phyloP scores from a whole-genome alignment of 306 rosid genomes.

The Mimosa pudica region DNA sequence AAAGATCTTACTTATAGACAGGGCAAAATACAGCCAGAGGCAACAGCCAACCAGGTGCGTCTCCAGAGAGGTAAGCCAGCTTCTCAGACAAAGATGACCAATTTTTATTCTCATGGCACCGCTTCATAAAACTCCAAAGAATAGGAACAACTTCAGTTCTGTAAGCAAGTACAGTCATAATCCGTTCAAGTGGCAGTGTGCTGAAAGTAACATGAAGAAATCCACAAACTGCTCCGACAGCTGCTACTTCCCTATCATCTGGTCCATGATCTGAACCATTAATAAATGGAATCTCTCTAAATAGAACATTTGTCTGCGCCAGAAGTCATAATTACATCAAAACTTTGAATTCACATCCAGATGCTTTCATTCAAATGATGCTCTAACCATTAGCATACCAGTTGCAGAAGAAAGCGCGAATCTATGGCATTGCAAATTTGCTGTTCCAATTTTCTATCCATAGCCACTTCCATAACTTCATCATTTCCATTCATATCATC shows the following conservation, averaged over 20 bases:
- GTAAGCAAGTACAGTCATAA: constrained; percentile 93
- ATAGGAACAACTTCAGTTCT: constrained; percentile 93
- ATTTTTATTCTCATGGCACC: constrained; percentile 82
- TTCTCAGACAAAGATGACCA: constrained; percentile 81
- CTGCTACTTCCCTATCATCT: constrained; percentile 76
- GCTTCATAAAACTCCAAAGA: constrained; percentile 93
- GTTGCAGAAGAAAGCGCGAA: constrained; percentile 81
- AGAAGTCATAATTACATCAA: constrained; percentile 32
- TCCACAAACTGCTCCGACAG: constrained; percentile 90
- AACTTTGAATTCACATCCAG: constrained; percentile 11
- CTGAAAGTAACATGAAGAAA: constrained; percentile 82
- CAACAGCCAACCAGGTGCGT: constrained; percentile 94
- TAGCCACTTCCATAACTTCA: constrained; percentile 56
- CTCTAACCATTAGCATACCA: constrained; percentile 52
- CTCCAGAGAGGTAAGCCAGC: constrained; percentile 75
- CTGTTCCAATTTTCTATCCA: constrained; percentile 68
- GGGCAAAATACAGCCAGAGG: constrained; percentile 97
- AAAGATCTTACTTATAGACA: constrained; percentile 81
- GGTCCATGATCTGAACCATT: constrained; percentile 54
- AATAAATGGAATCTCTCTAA: constrained; percentile 66
- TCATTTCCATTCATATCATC: constrained; percentile 67
- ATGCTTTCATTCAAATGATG: constrained; percentile 22
- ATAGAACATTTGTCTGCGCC: constrained; percentile 77
- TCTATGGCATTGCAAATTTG: constrained; percentile 82
- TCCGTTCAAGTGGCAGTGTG: constrained; percentile 79